These are phyloP conservation scores for Ganoderma multipileum DNA, from an alignment of 1,284 basidiomycete species.

Conservation along the genomic window DNA sequence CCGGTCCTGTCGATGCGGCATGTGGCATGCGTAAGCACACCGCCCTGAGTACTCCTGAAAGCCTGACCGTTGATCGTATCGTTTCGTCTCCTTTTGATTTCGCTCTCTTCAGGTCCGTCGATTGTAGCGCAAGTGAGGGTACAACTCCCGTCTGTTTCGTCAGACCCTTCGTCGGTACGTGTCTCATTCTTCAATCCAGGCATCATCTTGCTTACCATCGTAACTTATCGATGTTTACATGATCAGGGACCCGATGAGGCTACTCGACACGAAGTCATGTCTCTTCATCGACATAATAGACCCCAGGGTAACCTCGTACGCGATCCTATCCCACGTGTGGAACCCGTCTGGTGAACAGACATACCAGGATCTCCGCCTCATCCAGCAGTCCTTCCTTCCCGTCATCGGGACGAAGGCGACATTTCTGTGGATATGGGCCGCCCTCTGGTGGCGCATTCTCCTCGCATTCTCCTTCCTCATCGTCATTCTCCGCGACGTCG, in stretches of 20 bases:
- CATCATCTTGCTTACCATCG: not conserved
- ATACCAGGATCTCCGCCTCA: slow-evolving; percentile 1
- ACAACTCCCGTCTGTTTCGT: not conserved
- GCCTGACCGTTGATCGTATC: not conserved
- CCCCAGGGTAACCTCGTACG: not conserved
- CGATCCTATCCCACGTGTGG: slow-evolving; percentile 11
- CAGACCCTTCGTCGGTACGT: not conserved
- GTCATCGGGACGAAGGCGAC: not conserved
- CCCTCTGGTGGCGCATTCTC: slow-evolving; percentile 4
- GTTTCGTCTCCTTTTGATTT: not conserved
- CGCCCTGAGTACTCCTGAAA: not conserved
- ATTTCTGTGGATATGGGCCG: not conserved
- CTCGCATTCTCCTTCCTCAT: not conserved
- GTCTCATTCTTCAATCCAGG: not conserved
- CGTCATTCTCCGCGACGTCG: not conserved
- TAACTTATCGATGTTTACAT: not conserved
- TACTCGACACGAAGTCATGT: not conserved
- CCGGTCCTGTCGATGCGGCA: not conserved
- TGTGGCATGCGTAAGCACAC: not conserved
- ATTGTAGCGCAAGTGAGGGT: not conserved
- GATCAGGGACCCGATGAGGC: not conserved
- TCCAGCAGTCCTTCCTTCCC: slow-evolving; percentile 5
- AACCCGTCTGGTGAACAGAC: slow-evolving; percentile 6
- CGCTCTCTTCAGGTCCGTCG: not conserved
- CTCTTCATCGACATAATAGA: not conserved